Base-by-base conservation (phyloP, 1,284 basidiomycete genomes). In the Rhodofomes roseus region DNA sequence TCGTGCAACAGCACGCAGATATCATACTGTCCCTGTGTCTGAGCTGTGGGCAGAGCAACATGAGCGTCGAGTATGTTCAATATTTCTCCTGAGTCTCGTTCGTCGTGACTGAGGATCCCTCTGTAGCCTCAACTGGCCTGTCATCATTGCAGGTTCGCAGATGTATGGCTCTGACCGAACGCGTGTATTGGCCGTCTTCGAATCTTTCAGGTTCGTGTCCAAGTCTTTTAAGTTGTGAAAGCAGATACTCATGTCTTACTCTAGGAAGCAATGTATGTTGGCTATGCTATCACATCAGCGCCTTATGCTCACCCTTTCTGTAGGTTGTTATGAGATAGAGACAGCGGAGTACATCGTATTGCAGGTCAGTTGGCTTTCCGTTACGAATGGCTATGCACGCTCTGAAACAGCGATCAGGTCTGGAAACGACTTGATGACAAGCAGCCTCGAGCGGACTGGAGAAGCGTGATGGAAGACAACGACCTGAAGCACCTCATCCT, bases 251-350 rank as follows among this genome's bases (percentile, higher is more conserved):
- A 51, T 34, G 16, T 16, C 20, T 52, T 29, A 36, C 51, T 56
- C 55, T 66, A 72, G 69, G 59, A 66, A 63, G 29, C 63, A 68
- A 65, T 65, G 68, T 70, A 56, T 60, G 67, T 53, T 34, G 2
- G 14, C 25, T 54, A 52, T 8, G 4, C 16, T 1, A 4, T 40
- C 6, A 22, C n/a, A n/a, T n/a, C 7, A 4, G 31, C 44, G 25
- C 12, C 55, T 14, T 52, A 62, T 34, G 51, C 58, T 57, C 29
- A 41, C 55, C 20, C 16, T 61, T 60, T 55, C 31, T 57, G 40
- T 52, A 72, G 70, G 58, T 64, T 79, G 76, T 69, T 80, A 79
- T 69, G 81, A 84, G 65, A 77, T 82, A 60, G 77, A 81, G 62
- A 80, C 80, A n/a, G 74, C 77, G 39, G 73, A 76, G 48, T 65